phyloP scores from a whole-genome alignment of 257 asterid genomes.

The Nicotiana benthamiana region DNA sequence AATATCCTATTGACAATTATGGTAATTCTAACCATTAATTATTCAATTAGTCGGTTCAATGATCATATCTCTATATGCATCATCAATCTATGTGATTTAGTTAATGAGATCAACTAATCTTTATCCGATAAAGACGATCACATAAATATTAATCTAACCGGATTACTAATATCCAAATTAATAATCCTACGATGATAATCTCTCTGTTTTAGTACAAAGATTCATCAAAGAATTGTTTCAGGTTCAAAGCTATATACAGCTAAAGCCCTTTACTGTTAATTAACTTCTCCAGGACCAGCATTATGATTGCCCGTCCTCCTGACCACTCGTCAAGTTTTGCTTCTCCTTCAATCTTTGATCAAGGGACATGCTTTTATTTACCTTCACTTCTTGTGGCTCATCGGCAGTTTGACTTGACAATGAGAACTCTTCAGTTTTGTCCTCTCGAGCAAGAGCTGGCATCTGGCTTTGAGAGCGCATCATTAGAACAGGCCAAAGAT shows the following conservation, averaged over 20 bases:
- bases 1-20: too few species aligned
- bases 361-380: conserved; percentile 29
- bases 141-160: too few species aligned
- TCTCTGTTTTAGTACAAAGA: too few species aligned
- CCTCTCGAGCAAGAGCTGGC: conserved; percentile 15
- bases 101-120: too few species aligned
- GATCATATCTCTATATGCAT: too few species aligned
- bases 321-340: conserved; percentile 70
- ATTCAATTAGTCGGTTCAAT: too few species aligned
- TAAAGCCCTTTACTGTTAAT: not conserved
- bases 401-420: conserved; percentile 28
- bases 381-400: conserved; percentile 40
- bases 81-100: too few species aligned
- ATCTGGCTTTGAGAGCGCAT: conserved; percentile 11
- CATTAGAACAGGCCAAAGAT: conserved; percentile 19
- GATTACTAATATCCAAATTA: too few species aligned
- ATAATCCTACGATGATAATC: too few species aligned
- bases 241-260: conserved; percentile 3
- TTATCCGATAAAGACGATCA: too few species aligned
- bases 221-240: not conserved
- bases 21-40: too few species aligned
- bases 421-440: conserved; percentile 26
- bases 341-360: conserved; percentile 61
- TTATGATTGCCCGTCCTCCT: conserved; percentile 18
- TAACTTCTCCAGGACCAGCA: not conserved